Percentiles rank a stretch among this genome's conserved stretches.
Evolutionary conservation across 2,329 filamentous ascomycete genomes (phyloP).

Genomic region (Aureobasidium subglaciale): DNA sequence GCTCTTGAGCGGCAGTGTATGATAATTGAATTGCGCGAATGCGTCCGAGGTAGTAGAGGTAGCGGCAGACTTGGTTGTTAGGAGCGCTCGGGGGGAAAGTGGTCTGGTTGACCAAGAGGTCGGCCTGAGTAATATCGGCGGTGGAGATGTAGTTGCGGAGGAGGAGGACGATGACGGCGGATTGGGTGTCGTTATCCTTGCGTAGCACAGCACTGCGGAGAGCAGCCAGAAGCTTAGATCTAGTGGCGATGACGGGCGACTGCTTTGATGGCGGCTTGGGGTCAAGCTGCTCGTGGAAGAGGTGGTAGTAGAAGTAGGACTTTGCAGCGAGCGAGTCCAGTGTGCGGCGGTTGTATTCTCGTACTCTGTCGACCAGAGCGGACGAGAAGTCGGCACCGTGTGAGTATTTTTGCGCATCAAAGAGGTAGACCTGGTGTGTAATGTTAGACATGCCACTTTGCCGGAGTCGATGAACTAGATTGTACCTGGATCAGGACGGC

Average conservation of each 20-base stretch:
- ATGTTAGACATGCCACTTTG: background rate
- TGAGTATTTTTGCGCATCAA: conserved; percentile 75
- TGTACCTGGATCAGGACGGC: conserved; percentile 30
- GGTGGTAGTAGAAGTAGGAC: conserved; percentile 95
- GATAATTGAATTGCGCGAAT: conserved; percentile 94
- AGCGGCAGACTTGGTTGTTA: conserved; percentile 96
- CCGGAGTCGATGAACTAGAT: background rate
- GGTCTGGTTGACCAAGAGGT: conserved; percentile 90
- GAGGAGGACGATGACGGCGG: conserved; percentile 87
- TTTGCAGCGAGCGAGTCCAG: conserved; percentile 89
- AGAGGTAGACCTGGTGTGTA: conserved; percentile 67
- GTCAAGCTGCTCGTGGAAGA: conserved; percentile 87
- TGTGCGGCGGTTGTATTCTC: conserved; percentile 84
- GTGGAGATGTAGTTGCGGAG: conserved; percentile 94
- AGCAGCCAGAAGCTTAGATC: conserved; percentile 77
- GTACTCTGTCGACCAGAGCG: conserved; percentile 75
- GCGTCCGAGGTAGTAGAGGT: conserved; percentile 93
- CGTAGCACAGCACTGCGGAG: conserved; percentile 91
- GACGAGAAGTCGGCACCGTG: conserved; percentile 78
- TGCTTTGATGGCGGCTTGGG: conserved; percentile 83
- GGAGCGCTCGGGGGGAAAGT: conserved; percentile 89
- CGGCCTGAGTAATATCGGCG: conserved; percentile 93
- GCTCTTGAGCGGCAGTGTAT: conserved; percentile 94
- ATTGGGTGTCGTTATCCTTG: conserved; percentile 96
- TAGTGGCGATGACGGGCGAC: conserved; percentile 78